Base-by-base conservation (phyloP, 441 rosid genomes). In the Manihot esculenta region DNA sequence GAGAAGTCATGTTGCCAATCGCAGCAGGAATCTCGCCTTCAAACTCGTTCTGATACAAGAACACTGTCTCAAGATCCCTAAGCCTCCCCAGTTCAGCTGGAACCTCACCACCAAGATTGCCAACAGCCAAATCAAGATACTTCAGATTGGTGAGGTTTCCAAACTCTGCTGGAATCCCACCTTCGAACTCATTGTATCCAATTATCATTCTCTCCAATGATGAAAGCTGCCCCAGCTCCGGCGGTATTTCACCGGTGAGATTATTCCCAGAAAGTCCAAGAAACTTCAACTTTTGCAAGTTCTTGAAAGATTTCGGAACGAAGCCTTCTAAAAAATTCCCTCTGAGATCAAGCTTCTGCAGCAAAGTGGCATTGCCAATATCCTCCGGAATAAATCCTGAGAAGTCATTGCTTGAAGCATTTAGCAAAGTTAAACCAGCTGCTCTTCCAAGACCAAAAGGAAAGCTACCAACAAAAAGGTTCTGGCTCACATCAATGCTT, bases 221-320 rank as follows among this genome's bases (percentile, higher is more conserved):
- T 27, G 84, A 70, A 48, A 92, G 89, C 79, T 88, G 85, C 11
- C 98, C 96, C 0, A 94, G 79, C 78, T 88, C 88, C 17, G 51
- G 77, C 0, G 99, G 99, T 62, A 94, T 81, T 56, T 74, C 68
- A 5, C 96, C 98, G 0, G 96, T 87, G 64, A 94, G 88, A 78
- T 90, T 92, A 70, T 94, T 94, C 68, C 97, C 97, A 0, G 96
- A 90, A 23, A 94, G 87, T 61, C 97, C 99, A n/a, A 94, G 88
- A 79, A 85, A 94, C 82, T 83, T 86, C 75, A 94, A 71, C 81
- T 85, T 90, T 68, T 84, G 86, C 83, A 94, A 77, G 68, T 84
- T 87, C 77, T 80, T 82, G 78, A 92, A 84, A 57, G 89, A 84
- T 55, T 67, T 74, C 9, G 99, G 94, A 79, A 92, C 77, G 4